A percentile compares a stretch with the other conserved stretches of the same genome.
Conservation (phyloP, 331 rosid genomes). For the Quercus phellos region DNA sequence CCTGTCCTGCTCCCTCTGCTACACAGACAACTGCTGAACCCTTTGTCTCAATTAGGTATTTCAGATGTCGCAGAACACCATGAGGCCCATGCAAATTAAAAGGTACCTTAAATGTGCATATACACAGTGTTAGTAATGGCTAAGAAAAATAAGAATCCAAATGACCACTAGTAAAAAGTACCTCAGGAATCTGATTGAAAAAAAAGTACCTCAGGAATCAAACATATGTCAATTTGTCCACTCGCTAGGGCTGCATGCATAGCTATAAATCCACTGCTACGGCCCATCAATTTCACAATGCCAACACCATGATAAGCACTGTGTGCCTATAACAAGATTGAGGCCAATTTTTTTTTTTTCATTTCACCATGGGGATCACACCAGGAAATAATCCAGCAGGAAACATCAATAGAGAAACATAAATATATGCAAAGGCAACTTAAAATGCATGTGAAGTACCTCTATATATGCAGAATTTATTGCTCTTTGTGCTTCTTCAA, state of each 20-base stretch:
- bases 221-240: constrained; percentile 90
- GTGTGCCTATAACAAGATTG: constrained; percentile 60
- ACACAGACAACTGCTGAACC: constrained; percentile 92
- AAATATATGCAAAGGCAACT: neutral
- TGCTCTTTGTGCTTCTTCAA: constrained; percentile 98
- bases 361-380: constrained; percentile 17
- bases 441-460: constrained; percentile 35
- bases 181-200: constrained; percentile 65
- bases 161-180: constrained; percentile 23
- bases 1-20: constrained; percentile 99
- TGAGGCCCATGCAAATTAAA: constrained; percentile 78
- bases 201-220: constrained; percentile 86
- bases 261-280: constrained; percentile 96
- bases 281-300: constrained; percentile 95
- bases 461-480: constrained; percentile 95
- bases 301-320: constrained; percentile 98
- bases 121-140: constrained; percentile 18
- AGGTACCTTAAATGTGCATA: constrained; percentile 52
- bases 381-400: constrained; percentile 1
- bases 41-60: constrained; percentile 77
- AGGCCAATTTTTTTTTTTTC: neutral
- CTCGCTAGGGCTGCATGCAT: constrained; percentile 95
- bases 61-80: constrained; percentile 80
- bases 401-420: neutral
- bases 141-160: constrained; percentile 1